These are phyloP conservation scores for Aulographum hederae DNA, from an alignment of 2,329 filamentous ascomycete genomes.

Conservation along the genomic window DNA sequence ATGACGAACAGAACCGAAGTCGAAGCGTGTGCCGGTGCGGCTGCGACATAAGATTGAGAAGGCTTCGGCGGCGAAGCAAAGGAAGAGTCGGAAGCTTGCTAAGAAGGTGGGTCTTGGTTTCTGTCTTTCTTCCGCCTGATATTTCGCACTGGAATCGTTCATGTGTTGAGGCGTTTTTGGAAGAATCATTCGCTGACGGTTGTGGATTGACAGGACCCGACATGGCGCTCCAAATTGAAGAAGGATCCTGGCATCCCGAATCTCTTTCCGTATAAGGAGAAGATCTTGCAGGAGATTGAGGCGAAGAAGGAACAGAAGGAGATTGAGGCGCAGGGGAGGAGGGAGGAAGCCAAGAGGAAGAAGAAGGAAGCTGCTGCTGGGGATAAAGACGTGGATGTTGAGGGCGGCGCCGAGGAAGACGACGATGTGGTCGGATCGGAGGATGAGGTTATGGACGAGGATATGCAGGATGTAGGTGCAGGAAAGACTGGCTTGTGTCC, in stretches of 20 bases:
- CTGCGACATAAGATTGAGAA: conserved; percentile 95
- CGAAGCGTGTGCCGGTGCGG: conserved; percentile 78
- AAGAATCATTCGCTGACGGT: neutral
- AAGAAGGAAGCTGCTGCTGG: conserved; percentile 16
- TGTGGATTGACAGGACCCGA: conserved; percentile 70
- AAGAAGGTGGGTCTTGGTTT: no score
- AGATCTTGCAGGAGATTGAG: conserved; percentile 85
- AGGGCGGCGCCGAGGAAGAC: conserved; percentile 18
- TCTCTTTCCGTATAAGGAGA: conserved; percentile 94
- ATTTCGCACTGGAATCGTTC: neutral
- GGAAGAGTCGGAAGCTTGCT: conserved; percentile 70
- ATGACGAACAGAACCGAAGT: conserved; percentile 96
- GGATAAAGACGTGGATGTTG: conserved; percentile 24
- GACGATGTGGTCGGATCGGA: conserved; percentile 27
- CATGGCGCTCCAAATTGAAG: conserved; percentile 91
- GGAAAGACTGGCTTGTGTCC: conserved; percentile 4
- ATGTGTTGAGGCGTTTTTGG: neutral
- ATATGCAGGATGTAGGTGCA: conserved; percentile 29
- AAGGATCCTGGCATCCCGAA: conserved; percentile 98
- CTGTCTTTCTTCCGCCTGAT: conserved; percentile 1
- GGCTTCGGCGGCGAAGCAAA: conserved; percentile 73
- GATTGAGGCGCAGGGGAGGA: conserved; percentile 54
- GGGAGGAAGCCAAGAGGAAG: conserved; percentile 44
- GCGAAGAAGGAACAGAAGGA: conserved; percentile 65
- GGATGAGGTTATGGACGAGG: conserved; percentile 36